Conservation (phyloP, 345 rosid genomes). For the Dipteronia dyeriana region DNA sequence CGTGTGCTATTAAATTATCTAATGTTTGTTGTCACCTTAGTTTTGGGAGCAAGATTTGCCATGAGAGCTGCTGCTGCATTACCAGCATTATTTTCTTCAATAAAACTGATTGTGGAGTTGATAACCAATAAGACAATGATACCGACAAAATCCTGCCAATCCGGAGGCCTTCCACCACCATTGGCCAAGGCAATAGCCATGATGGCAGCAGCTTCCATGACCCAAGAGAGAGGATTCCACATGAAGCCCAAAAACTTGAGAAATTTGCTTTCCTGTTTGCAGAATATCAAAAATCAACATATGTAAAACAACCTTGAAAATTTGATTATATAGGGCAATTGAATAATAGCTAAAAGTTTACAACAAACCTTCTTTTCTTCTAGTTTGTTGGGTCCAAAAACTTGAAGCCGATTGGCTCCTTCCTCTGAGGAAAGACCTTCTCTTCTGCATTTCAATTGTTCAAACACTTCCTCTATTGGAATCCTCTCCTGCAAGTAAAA, state of each 20-base stretch:
- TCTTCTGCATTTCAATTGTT: constrained; percentile 56
- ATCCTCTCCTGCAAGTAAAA: constrained; percentile 50
- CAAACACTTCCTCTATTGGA: constrained; percentile 85
- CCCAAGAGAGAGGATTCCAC: constrained; percentile 99
- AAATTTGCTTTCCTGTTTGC: constrained; percentile 70
- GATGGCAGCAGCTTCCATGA: constrained; percentile 92
- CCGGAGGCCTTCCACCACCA: constrained; percentile 78
- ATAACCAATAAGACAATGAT: constrained; percentile 65
- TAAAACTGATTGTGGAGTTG: constrained; percentile 93
- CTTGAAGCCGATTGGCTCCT: constrained; percentile 68
- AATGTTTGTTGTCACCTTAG: constrained; percentile 53
- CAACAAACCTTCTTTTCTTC: constrained; percentile 77
- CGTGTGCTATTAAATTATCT: not conserved
- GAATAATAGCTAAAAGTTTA: not conserved
- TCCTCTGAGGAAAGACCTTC: constrained; percentile 62
- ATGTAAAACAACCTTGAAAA: not conserved
- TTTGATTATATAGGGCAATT: not conserved
- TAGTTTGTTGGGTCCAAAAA: constrained; percentile 90
- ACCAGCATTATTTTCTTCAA: constrained; percentile 92
- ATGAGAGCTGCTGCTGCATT: constrained; percentile 95
- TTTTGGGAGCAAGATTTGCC: constrained; percentile 94
- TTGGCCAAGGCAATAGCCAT: constrained; percentile 88
- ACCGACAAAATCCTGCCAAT: constrained; percentile 95
- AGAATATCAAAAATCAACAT: constrained; percentile 1
- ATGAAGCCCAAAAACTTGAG: constrained; percentile 90